Conservation (phyloP, 83 land plant species). For the Larix sibirica region DNA sequence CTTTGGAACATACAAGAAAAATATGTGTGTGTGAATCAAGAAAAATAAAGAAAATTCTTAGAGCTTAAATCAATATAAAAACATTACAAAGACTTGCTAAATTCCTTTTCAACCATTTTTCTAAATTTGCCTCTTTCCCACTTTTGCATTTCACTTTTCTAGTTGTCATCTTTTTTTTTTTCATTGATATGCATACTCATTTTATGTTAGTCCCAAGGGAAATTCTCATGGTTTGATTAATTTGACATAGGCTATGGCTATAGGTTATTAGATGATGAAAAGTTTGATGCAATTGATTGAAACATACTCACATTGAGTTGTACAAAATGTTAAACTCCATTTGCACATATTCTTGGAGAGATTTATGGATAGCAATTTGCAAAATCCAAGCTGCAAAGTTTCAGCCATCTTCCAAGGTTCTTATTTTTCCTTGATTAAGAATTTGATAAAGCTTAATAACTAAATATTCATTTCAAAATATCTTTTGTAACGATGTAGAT, state of each 20-base stretch:
- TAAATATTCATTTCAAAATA: background rate
- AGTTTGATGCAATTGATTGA: conserved; percentile 63
- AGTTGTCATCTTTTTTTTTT: too few relatives aligned
- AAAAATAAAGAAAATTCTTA: too few relatives aligned
- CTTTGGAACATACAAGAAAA: too few relatives aligned
- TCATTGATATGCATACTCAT: too few relatives aligned
- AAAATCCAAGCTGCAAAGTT: conserved; percentile 94
- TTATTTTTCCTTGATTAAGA: background rate
- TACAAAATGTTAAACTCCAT: conserved; percentile 83
- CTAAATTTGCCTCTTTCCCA: too few relatives aligned
- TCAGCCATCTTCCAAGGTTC: conserved; percentile 81
- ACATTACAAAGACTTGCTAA: too few relatives aligned
- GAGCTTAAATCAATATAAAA: too few relatives aligned
- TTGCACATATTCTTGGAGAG: conserved; percentile 98
- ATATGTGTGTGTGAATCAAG: too few relatives aligned
- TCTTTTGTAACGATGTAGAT: background rate
- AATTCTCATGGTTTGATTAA: conserved; percentile 60
- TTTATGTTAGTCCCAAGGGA: conserved; percentile 65
- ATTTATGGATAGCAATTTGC: conserved; percentile 92
- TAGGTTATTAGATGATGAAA: conserved; percentile 47
- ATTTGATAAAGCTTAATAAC: background rate
- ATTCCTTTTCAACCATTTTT: too few relatives aligned
- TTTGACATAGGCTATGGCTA: conserved; percentile 44
- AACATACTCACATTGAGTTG: conserved; percentile 69
- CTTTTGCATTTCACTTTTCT: too few relatives aligned